phyloP scores from a whole-genome alignment of 176 grass and related monocot genomes.

The Oryza australiensis region DNA sequence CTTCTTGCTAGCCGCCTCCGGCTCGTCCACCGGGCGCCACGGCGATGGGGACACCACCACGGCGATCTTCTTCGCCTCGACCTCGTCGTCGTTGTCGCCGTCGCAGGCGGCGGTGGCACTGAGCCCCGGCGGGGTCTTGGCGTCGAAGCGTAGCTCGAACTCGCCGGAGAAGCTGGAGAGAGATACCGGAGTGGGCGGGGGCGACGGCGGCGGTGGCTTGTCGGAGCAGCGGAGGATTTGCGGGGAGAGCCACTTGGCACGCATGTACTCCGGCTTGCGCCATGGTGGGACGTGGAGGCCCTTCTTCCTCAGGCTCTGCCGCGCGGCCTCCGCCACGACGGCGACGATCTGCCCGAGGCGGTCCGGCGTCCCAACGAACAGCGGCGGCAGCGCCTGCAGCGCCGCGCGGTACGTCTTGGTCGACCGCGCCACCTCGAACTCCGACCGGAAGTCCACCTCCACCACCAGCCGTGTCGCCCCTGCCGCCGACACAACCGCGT shows the following conservation, averaged over 20 bases:
- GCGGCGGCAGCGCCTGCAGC: conserved; percentile 64
- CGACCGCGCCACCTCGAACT: conserved; percentile 85
- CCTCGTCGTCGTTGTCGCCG: background rate
- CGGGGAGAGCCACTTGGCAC: conserved; percentile 82
- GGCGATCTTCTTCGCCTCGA: conserved; percentile 15
- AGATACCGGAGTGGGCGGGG: conserved; percentile 3
- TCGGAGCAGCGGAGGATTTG: conserved; percentile 26
- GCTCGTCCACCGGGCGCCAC: conserved; percentile 7
- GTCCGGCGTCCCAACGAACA: conserved; percentile 63
- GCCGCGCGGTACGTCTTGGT: conserved; percentile 63
- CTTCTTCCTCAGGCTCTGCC: conserved; percentile 73
- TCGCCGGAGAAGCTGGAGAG: conserved; percentile 38
- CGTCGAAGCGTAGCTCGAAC: conserved; percentile 43
- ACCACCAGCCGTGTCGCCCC: conserved; percentile 44
- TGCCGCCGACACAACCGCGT: conserved; percentile 47
- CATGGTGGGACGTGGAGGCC: conserved; percentile 87
- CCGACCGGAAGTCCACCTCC: conserved; percentile 75
- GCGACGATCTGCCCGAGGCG: conserved; percentile 53
- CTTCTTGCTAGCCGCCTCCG: conserved; percentile 14
- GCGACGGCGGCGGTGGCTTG: background rate
- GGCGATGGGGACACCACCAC: conserved; percentile 34
- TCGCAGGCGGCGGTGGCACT: too few species aligned
- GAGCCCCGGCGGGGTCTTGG: background rate
- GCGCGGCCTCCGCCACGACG: conserved; percentile 55
- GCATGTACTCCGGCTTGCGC: conserved; percentile 89